Base-by-base conservation (phyloP, 148 eudicot species). In the Persicaria maculosa region DNA sequence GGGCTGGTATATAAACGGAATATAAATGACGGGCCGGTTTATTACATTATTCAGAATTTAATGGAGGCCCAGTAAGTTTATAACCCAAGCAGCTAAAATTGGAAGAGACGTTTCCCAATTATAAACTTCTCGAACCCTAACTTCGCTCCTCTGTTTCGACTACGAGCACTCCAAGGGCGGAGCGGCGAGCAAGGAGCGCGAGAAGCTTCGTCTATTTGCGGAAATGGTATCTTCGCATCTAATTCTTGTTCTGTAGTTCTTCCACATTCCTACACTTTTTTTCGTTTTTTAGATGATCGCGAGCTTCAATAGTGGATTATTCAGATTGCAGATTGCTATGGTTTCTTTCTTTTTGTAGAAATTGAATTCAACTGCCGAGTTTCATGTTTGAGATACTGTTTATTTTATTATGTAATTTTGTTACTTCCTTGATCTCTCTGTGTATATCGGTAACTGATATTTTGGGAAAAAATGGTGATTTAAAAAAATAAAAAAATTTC, bases 71-170 rank as follows among this genome's bases (percentile, higher is more conserved):
- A 31, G 2, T 31, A 31, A 31, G 40, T 31, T 31, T 31, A 31
- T 31, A 31, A 31, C 40, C 2, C 40, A 31, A 31, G 40, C 40
- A 31, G 40, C 40, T 31, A 31, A 31, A 31, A 31, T 31, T 0
- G 40, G 40, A 31, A 31, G 40, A 31, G 1, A 31, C 40, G 40
- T 31, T 31, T 31, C 40, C 40, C 40, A 1, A 48, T 12, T n/a
- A n/a, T n/a, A n/a, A 57, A 57, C 62, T 22, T 14, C 65, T 58
- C 65, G 6, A 58, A 22, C 65, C 65, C 65, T 58, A 58, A 58
- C 0, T 1, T 58, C 15, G 1, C 64, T 17, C 9, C 40, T 48
- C 11, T 36, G 65, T 58, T 22, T 20, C 40, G 58, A 16, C 20
- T 19, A 36, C 14, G 36, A 58, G 31, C 65, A 58, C 20, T 31